A percentile compares a stretch with the other conserved stretches of the same genome.
Evolutionary conservation across 768 basidiomycete genomes (phyloP).

Genomic region (Mycena metata): DNA sequence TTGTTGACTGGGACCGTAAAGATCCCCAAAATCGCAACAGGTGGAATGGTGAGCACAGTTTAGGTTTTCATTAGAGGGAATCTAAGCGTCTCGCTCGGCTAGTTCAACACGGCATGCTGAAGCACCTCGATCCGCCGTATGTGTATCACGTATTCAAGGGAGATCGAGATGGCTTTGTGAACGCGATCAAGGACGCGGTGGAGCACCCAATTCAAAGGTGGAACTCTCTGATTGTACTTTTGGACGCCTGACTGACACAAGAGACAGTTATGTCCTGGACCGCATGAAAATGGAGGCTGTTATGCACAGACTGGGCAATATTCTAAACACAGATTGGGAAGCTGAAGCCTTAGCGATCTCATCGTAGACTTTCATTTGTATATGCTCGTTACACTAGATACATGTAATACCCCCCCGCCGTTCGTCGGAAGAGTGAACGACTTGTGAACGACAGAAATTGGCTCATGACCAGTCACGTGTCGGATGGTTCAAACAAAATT

Average conservation of each 20-base stretch:
- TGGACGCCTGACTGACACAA: not conserved
- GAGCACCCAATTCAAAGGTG: constrained; percentile 49
- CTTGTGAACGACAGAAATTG: too few relatives aligned
- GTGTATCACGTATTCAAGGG: constrained; percentile 50
- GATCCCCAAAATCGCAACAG: constrained; percentile 44
- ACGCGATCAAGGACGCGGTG: constrained; percentile 45
- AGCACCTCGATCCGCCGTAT: constrained; percentile 49
- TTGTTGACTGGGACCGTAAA: constrained; percentile 45
- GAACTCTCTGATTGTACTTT: not conserved
- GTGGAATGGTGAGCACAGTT: constrained; percentile 38
- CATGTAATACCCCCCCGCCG: too few relatives aligned
- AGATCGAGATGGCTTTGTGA: constrained; percentile 46
- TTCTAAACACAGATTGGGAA: constrained; percentile 51
- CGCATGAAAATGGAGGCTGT: constrained; percentile 47
- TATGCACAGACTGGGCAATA: constrained; percentile 34
- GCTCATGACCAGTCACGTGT: too few relatives aligned
- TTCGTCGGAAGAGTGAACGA: too few relatives aligned
- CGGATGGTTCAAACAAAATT: too few relatives aligned
- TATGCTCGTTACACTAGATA: too few relatives aligned
- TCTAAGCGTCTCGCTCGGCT: too few relatives aligned
- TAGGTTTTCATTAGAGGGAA: not conserved
- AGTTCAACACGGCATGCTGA: constrained; percentile 49
- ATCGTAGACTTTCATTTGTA: too few relatives aligned
- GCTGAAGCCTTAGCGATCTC: constrained; percentile 33
- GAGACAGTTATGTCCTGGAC: constrained; percentile 44